Evolutionary conservation across 805 yeast genomes (phyloP).

Genomic region (Sugiyamaella valdiviana): DNA sequence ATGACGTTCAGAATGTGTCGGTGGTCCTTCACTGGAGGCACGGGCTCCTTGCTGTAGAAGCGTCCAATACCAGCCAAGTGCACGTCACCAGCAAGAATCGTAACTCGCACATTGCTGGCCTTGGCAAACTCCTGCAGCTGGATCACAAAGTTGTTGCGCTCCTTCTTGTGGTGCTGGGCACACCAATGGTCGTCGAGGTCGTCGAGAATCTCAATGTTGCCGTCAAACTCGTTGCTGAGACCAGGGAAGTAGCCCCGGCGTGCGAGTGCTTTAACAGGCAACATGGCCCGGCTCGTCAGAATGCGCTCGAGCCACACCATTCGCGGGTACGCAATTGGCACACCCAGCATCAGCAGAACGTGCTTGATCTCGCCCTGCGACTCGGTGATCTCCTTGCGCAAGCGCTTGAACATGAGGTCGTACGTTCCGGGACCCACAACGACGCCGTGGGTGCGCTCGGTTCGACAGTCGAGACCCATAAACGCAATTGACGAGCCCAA

Average conservation of each 20-base stretch:
- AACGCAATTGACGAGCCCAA: conserved; percentile 69
- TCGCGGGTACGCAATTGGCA: conserved; percentile 92
- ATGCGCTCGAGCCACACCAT: conserved; percentile 83
- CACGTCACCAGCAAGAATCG: conserved; percentile 89
- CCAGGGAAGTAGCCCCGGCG: conserved; percentile 52
- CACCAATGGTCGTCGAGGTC: conserved; percentile 98
- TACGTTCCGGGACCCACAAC: conserved; percentile 56
- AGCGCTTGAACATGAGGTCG: conserved; percentile 50
- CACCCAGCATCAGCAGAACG: conserved; percentile 77
- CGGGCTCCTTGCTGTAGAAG: conserved; percentile 50
- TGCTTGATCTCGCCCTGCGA: conserved; percentile 61
- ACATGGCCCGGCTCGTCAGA: conserved; percentile 47
- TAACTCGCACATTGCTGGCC: conserved; percentile 58
- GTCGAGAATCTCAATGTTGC: conserved; percentile 83
- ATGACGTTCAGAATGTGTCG: conserved; percentile 64
- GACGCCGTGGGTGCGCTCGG: conserved; percentile 67
- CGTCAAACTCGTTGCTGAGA: conserved; percentile 85
- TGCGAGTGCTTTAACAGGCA: conserved; percentile 55
- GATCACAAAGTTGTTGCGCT: conserved; percentile 65
- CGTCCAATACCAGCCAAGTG: conserved; percentile 83
- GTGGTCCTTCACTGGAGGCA: conserved; percentile 63
- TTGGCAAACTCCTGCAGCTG: conserved; percentile 63
- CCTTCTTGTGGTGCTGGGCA: conserved; percentile 75
- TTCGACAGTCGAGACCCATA: conserved; percentile 85
- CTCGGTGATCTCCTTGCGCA: conserved; percentile 47